phyloP scores from a whole-genome alignment of 371 early-diverging fungal genomes.

The Actinomucor elegans region DNA sequence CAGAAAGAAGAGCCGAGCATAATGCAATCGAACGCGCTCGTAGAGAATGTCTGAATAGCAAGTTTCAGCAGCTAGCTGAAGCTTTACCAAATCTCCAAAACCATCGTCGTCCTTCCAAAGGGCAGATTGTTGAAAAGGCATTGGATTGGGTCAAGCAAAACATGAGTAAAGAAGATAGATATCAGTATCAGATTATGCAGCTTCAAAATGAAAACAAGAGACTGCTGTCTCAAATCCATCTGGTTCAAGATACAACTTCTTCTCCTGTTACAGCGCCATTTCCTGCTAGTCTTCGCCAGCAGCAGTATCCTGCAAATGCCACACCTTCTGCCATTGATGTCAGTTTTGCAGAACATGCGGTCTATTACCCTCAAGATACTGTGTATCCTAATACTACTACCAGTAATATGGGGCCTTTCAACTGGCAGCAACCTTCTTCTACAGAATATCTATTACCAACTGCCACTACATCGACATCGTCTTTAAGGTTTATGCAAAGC shows the following conservation, averaged over 20 bases:
- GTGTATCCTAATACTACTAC: too few relatives aligned
- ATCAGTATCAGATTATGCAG: conserved; percentile 28
- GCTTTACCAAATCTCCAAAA: conserved; percentile 64
- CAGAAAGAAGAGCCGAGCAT: conserved; percentile 68
- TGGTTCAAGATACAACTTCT: conserved; percentile 1
- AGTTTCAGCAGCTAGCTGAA: conserved; percentile 68
- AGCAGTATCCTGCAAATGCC: conserved; percentile 6
- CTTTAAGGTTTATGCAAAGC: too few relatives aligned
- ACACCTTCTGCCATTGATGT: conserved; percentile 33
- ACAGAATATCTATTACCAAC: too few relatives aligned
- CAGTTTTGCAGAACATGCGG: too few relatives aligned
- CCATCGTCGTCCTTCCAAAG: conserved; percentile 69
- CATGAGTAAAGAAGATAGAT: conserved; percentile 37
- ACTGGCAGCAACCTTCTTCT: too few relatives aligned
- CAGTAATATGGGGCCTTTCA: too few relatives aligned
- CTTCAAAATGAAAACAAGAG: conserved; percentile 31
- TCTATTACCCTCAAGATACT: too few relatives aligned
- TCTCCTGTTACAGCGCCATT: neutral
- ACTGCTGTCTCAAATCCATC: conserved; percentile 8
- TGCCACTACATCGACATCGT: too few relatives aligned
- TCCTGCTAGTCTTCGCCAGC: conserved; percentile 1
- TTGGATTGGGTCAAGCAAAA: conserved; percentile 51
- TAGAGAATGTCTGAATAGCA: conserved; percentile 66
- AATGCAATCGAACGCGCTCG: conserved; percentile 77
- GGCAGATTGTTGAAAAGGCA: conserved; percentile 67